Conservation (phyloP, 1,139 yeast species). For the Scheffersomyces cryptocercus region DNA sequence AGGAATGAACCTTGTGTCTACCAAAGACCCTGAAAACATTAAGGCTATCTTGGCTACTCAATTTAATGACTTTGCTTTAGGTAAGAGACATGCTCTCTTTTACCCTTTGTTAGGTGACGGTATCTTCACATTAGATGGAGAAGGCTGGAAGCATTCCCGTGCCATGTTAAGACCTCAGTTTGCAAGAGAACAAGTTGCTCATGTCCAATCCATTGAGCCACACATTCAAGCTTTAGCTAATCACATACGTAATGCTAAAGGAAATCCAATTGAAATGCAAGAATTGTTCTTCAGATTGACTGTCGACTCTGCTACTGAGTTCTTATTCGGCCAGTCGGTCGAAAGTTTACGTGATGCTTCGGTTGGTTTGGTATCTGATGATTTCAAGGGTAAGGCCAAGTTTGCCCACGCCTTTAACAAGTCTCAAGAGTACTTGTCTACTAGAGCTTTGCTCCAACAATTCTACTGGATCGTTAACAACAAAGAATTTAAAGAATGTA, state of each 20-base stretch:
- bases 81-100: constrained; percentile 46
- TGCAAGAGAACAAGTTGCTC: constrained; percentile 55
- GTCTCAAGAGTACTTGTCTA: constrained; percentile 30
- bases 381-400: constrained; percentile 25
- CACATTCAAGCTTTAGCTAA: constrained; percentile 42
- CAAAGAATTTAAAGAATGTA: constrained; percentile 28
- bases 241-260: constrained; percentile 26
- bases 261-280: constrained; percentile 33
- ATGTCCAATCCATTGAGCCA: constrained; percentile 48
- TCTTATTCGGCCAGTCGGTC: constrained; percentile 41
- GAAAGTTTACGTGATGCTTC: constrained; percentile 30
- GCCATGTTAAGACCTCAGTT: constrained; percentile 62
- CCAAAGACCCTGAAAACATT: constrained; percentile 29
- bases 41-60: constrained; percentile 44
- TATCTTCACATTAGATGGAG: constrained; percentile 56
- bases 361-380: constrained; percentile 19
- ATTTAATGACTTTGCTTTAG: constrained; percentile 54
- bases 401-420: constrained; percentile 35
- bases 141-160: constrained; percentile 59
- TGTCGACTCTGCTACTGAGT: constrained; percentile 44
- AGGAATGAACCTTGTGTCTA: constrained; percentile 14
- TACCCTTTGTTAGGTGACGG: constrained; percentile 55
- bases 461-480: constrained; percentile 30
- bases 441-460: constrained; percentile 30
- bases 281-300: constrained; percentile 40